Percentiles rank a stretch among this genome's conserved stretches.
Conservation (phyloP, 768 basidiomycete species). For the Boletus reticuloceps region DNA sequence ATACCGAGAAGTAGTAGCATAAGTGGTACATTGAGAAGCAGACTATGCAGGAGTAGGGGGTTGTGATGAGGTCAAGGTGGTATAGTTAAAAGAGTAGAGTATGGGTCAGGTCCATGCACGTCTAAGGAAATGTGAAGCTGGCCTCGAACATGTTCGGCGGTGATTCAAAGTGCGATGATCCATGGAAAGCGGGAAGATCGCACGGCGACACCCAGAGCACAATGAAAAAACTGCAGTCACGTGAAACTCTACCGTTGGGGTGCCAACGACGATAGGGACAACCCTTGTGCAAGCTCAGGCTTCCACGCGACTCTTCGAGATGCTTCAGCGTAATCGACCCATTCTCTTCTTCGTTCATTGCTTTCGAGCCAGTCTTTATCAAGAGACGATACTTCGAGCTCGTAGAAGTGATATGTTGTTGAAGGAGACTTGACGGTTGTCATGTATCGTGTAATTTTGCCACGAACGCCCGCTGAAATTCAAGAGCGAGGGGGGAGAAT, state of each 20-base stretch:
- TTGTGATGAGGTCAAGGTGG: constrained; percentile 20
- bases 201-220: constrained; percentile 9
- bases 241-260: constrained; percentile 42
- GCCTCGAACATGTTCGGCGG: constrained; percentile 14
- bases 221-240: background rate
- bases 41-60: constrained; percentile 28
- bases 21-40: constrained; percentile 30
- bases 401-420: constrained; percentile 87
- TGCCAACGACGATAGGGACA: constrained; percentile 69
- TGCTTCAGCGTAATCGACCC: constrained; percentile 87
- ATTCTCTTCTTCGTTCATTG: constrained; percentile 77
- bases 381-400: constrained; percentile 75
- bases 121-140: constrained; percentile 19
- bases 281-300: constrained; percentile 75
- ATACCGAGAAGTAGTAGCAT: constrained; percentile 21
- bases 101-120: constrained; percentile 22
- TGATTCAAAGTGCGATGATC: constrained; percentile 10
- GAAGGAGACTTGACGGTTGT: constrained; percentile 77
- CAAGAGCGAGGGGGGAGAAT: constrained; percentile 32
- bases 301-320: constrained; percentile 77
- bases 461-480: constrained; percentile 77
- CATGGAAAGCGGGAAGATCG: constrained; percentile 10
- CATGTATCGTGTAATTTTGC: constrained; percentile 81
- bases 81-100: constrained; percentile 31
- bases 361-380: constrained; percentile 82